Evolutionary conservation across 202 grass and related monocot species (phyloP), one percentile per base, ranked within the genome.

Genomic region (Zizania palustris): DNA sequence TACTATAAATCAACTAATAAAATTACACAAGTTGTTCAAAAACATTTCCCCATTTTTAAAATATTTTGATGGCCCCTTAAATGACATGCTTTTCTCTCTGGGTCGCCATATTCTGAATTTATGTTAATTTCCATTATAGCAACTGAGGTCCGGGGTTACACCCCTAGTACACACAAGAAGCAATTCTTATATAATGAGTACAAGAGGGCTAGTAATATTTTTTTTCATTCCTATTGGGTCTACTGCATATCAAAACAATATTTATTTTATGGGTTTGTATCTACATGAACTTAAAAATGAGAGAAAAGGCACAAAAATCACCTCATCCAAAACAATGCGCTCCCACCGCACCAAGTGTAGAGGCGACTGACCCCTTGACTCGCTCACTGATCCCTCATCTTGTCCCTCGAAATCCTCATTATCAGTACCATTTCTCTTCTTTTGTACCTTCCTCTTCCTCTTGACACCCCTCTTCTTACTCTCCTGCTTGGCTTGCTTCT

Each of bases 301-400:
- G 15, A 80, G 18, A 44, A 69, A 8, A 36, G 20, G 58, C 9
- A 54, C 9, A 66, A 14, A n/a, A 77, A 82, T 87, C 72, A 94
- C 95, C 91, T 98, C 95, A 85, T 98, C 95, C 59, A 98, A 77
- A 75, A 98, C 90, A 78, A 98, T 90, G 9, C 95, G 76, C 78
- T 94, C 82, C 95, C 95, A 98, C 28, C 74, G 89, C 58, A 92
- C 91, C 10, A 74, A 87, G 69, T 98, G 95, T 51, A 98, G 85
- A n/a, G 71, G 80, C 13, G 94, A 97, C 65, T 84, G 66, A 18
- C 88, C 84, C 41, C 71, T 71, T 28, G 79, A 69, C 69, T 83
- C 33, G 18, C 18, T 57, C 38, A 19, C n/a, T 0, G 12, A 50
- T 71, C 56, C 65, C 46, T 53, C 40, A 4, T 39, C 66, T 59